Evolutionary conservation across 371 early-diverging fungal genomes (phyloP).

Genomic region (Mortierella sp.): DNA sequence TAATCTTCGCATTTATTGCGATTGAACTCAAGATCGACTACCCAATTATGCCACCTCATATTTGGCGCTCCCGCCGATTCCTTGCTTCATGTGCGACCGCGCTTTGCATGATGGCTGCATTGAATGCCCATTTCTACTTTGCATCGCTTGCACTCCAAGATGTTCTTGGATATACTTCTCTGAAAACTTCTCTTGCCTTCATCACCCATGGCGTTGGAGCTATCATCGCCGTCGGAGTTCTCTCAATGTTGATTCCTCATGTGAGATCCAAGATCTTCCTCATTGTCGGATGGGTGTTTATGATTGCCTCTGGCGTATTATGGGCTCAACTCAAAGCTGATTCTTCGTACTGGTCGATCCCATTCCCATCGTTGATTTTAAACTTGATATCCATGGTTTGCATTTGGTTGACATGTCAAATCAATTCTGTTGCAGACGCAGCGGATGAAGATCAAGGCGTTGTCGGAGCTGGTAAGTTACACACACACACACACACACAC

Average conservation of each 20-base stretch:
- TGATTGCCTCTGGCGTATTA: conserved; percentile 27
- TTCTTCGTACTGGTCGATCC: neutral
- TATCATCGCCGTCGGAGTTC: conserved; percentile 11
- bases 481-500: neutral
- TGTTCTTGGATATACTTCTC: conserved; percentile 18
- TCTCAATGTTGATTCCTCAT: conserved; percentile 8
- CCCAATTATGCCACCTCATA: conserved; percentile 40
- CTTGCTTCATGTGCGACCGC: conserved; percentile 22
- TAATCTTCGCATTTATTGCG: conserved; percentile 14
- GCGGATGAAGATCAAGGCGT: conserved; percentile 42
- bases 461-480: conserved; percentile 29
- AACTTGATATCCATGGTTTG: conserved; percentile 25
- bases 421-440: conserved; percentile 37
- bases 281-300: conserved; percentile 28
- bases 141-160: conserved; percentile 27
- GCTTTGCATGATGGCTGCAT: conserved; percentile 23
- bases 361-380: conserved; percentile 28
- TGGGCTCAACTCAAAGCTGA: conserved; percentile 21
- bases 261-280: conserved; percentile 26
- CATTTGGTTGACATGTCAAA: conserved; percentile 29
- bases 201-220: conserved; percentile 26
- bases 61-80: conserved; percentile 35
- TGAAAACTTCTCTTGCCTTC: conserved; percentile 24
- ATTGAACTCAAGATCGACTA: conserved; percentile 30
- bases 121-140: conserved; percentile 20